These are phyloP conservation scores for Papiliotrema nemorosa DNA, from an alignment of 1,284 basidiomycete species.

Conservation along the genomic window DNA sequence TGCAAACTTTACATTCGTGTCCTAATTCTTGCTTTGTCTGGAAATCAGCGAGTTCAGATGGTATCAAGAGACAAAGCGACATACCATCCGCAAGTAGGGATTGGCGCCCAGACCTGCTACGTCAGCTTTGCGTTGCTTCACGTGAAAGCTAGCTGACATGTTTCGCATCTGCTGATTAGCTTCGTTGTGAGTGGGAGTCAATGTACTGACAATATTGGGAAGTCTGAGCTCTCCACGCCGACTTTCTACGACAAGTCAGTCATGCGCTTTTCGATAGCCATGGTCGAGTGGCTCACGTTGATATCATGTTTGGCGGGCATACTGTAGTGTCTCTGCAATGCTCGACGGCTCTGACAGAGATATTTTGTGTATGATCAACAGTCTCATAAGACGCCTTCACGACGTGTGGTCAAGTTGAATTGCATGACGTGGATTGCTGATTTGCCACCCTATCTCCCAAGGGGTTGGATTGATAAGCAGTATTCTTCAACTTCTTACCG, in stretches of 20 bases:
- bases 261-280: neutral
- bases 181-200: no score
- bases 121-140: conserved; percentile 6
- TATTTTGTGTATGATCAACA: neutral
- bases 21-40: conserved; percentile 95
- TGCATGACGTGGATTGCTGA: neutral
- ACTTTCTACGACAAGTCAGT: conserved; percentile 38
- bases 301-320: conserved; percentile 49
- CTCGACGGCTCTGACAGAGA: neutral
- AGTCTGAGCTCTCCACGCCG: conserved; percentile 48
- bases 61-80: conserved; percentile 24
- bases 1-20: conserved; percentile 83
- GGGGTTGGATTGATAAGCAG: neutral
- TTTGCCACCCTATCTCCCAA: conserved; percentile 4
- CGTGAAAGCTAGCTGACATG: conserved; percentile 59
- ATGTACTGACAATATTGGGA: conserved; percentile 45
- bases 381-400: neutral
- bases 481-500: neutral
- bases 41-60: conserved; percentile 18
- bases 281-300: conserved; percentile 47
- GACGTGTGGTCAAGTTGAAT: conserved; percentile 1
- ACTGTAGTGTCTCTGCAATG: neutral
- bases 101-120: conserved; percentile 74
- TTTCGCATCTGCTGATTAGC: conserved; percentile 73
- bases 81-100: conserved; percentile 84